Evolutionary conservation across 139 green algal genomes (phyloP).

Genomic region (Chlorella sp.): DNA sequence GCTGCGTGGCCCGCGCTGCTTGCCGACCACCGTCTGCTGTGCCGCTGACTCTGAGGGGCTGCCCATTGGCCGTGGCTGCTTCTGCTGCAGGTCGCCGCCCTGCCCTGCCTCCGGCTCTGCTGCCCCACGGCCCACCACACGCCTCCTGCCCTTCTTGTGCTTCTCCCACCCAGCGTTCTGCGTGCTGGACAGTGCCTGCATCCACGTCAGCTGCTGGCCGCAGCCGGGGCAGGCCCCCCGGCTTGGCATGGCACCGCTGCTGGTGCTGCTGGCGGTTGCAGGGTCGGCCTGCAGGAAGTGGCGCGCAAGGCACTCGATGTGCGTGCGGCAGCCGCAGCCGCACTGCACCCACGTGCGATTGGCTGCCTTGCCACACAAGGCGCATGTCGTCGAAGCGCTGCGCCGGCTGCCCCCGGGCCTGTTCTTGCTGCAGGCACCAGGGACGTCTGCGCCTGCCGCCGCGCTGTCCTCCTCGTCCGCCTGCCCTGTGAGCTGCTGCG

Average conservation of each 20-base stretch:
- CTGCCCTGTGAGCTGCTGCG: conserved; percentile 4
- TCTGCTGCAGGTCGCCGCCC: not conserved
- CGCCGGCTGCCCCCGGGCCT: not conserved
- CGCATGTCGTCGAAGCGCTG: conserved; percentile 21
- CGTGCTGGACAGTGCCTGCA: conserved; percentile 31
- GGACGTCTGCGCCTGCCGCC: not conserved
- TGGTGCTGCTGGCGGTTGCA: not conserved
- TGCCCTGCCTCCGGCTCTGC: not conserved
- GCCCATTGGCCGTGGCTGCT: not conserved
- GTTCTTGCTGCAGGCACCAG: not conserved
- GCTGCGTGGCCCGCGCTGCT: not conserved
- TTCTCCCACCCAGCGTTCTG: conserved; percentile 43
- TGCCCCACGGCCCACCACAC: not conserved
- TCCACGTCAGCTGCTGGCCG: conserved; percentile 29
- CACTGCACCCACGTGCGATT: conserved; percentile 48
- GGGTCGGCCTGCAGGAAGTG: conserved; percentile 27
- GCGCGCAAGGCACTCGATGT: conserved; percentile 60
- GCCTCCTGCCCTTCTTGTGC: not conserved
- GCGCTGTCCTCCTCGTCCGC: not conserved
- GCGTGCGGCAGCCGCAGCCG: conserved; percentile 36
- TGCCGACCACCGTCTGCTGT: not conserved
- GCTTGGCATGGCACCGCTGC: conserved; percentile 12
- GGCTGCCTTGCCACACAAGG: conserved; percentile 39
- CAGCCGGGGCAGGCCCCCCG: conserved; percentile 46
- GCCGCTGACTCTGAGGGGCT: not conserved